phyloP scores from a whole-genome alignment of 495 filamentous ascomycete species.

The Neurospora terricola region DNA sequence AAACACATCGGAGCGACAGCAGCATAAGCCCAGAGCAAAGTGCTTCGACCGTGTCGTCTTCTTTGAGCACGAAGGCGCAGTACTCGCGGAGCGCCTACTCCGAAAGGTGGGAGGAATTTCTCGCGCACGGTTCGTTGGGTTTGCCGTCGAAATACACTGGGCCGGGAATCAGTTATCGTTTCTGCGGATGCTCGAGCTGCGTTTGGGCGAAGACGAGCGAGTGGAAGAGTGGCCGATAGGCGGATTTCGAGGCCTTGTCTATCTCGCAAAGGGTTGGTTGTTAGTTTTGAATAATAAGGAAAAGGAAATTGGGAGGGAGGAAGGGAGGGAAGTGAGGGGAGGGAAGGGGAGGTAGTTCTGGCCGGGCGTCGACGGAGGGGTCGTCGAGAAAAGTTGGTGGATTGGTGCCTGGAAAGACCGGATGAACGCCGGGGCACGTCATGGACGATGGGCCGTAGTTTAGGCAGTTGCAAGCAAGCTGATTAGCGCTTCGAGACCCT shows the following conservation, averaged over 20 bases:
- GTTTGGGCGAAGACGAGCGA: neutral
- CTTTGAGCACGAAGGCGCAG: neutral
- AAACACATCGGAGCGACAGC: neutral
- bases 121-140: neutral
- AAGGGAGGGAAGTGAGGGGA: neutral
- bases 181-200: neutral
- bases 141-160: neutral
- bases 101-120: neutral
- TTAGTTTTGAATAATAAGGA: neutral
- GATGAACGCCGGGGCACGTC: neutral
- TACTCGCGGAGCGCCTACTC: neutral
- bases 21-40: neutral
- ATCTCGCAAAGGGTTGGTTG: neutral
- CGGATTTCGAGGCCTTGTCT: neutral
- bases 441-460: neutral
- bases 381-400: too few relatives aligned
- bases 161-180: neutral
- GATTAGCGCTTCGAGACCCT: neutral
- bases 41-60: neutral
- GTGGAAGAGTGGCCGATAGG: neutral
- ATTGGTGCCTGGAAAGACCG: neutral
- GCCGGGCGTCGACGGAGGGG: neutral
- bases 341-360: neutral
- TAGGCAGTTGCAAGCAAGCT: neutral
- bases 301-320: too few relatives aligned